Percentiles rank a stretch among this genome's conserved stretches.
phyloP scores from a whole-genome alignment of 176 grass and related monocot species.

The Alloteropsis semialata region DNA sequence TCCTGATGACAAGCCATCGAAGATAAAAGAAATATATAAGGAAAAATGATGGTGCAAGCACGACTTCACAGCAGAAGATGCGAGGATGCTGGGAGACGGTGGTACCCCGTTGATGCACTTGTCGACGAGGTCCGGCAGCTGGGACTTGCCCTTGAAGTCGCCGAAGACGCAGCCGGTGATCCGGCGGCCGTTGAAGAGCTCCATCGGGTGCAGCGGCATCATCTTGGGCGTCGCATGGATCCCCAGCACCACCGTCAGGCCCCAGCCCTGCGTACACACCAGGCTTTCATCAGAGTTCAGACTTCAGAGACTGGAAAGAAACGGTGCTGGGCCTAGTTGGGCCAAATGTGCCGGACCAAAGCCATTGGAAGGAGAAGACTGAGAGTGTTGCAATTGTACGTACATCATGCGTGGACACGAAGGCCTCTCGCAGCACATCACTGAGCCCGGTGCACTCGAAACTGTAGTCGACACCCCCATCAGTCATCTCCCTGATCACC shows the following conservation, averaged over 20 bases:
- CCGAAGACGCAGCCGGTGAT: constrained; percentile 65
- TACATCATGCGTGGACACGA: constrained; percentile 81
- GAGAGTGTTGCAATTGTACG: too few species aligned
- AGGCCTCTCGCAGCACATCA: constrained; percentile 71
- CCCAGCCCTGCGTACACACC: constrained; percentile 59
- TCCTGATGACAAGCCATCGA: constrained; percentile 42
- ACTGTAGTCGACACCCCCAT: constrained; percentile 78
- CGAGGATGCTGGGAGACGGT: too few species aligned
- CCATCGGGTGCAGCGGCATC: constrained; percentile 92
- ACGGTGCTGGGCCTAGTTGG: too few species aligned
- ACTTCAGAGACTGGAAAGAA: too few species aligned
- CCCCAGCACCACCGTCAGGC: constrained; percentile 68
- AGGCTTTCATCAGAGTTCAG: neutral
- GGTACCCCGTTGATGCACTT: constrained; percentile 69
- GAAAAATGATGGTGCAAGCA: too few species aligned
- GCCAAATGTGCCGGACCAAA: too few species aligned
- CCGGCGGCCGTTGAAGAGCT: constrained; percentile 73
- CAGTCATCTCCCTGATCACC: constrained; percentile 77
- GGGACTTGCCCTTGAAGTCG: constrained; percentile 84
- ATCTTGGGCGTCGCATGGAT: constrained; percentile 68
- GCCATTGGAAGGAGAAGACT: too few species aligned
- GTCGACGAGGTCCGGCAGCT: constrained; percentile 60
- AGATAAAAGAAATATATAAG: too few species aligned
- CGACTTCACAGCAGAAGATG: too few species aligned
- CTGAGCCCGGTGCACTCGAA: constrained; percentile 79